Evolutionary conservation across 352 stramenopile genomes (phyloP), one percentile per base, ranked within the genome.

Genomic region (Blastocystis sp.): DNA sequence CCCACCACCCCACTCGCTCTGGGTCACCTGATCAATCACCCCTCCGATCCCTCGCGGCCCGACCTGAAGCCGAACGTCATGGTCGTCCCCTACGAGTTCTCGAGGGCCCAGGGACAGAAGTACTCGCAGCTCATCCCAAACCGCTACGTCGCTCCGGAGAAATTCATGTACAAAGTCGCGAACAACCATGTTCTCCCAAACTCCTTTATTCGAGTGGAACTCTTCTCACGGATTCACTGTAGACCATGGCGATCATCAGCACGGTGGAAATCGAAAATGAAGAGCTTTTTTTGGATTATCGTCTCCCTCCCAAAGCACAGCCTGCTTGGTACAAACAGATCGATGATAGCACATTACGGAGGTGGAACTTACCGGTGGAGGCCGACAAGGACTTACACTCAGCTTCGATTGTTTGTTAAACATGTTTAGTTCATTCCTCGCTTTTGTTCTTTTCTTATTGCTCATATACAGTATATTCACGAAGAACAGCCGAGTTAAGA

Each of bases 91-190:
- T 80, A 64, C 37, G 70, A 80, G 45, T 80, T 80, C 23, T 64
- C 70, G 11, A 26, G 23, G 13, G 4, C 26, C 18, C 45, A 80
- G 45, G 70, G 70, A 23, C 34, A 80, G 43, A 50, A 37, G 13
- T 62, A 80, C 55, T 0, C 41, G 3, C 20, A 7, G 18, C n/a
- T 80, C 18, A 80, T 80, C 55, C 70, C 41, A 0, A 80, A 80
- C 45, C 70, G 8, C 7, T 80, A 80, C 26, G 70, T 80, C 5
- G 50, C 70, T 4, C 70, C 70, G 15, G 70, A 80, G 43, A 80
- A 80, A 20, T 80, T 80, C 39, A 80, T 80, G 70, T 80, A 80
- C n/a, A 80, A 80, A 62, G 13, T 80, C 7, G 70, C 70, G 8
- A 80, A 80, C n/a, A 80, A 80, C n/a, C 70, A 80, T 23, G 70